Conservation (phyloP, 176 grass and related monocot genomes). For the Dactylis glomerata region DNA sequence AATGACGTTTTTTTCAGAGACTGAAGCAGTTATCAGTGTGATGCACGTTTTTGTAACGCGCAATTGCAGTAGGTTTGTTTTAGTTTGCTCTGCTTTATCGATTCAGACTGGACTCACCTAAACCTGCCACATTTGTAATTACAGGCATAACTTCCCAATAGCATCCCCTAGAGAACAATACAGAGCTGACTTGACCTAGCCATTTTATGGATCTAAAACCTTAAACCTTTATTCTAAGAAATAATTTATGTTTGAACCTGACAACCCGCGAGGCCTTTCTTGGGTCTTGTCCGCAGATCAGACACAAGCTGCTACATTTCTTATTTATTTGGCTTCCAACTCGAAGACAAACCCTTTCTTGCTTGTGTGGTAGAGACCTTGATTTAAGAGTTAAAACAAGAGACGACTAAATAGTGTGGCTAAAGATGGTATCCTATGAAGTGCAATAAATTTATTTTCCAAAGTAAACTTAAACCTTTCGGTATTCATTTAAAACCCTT, state of each 20-base stretch:
- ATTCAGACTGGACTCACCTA: background rate
- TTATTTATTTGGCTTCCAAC: constrained; percentile 17
- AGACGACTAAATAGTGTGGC: background rate
- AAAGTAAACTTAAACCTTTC: background rate
- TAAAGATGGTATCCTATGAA: background rate
- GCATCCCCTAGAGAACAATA: background rate
- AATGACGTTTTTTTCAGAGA: background rate
- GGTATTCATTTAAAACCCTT: background rate
- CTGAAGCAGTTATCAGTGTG: background rate
- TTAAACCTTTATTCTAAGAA: background rate
- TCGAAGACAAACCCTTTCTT: background rate
- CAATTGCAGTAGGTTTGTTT: background rate
- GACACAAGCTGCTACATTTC: background rate
- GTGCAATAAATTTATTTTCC: background rate
- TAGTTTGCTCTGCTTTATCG: background rate
- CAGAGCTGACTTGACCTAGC: background rate
- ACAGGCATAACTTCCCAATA: background rate
- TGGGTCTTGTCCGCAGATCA: background rate
- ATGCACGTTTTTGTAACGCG: background rate
- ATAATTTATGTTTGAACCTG: background rate
- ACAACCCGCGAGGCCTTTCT: background rate
- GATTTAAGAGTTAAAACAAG: background rate
- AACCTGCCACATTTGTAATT: background rate
- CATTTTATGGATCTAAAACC: background rate
- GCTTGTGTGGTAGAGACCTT: background rate